Evolutionary conservation across 75 land plant genomes (phyloP).

Genomic region (Pseudotsuga menziesii): DNA sequence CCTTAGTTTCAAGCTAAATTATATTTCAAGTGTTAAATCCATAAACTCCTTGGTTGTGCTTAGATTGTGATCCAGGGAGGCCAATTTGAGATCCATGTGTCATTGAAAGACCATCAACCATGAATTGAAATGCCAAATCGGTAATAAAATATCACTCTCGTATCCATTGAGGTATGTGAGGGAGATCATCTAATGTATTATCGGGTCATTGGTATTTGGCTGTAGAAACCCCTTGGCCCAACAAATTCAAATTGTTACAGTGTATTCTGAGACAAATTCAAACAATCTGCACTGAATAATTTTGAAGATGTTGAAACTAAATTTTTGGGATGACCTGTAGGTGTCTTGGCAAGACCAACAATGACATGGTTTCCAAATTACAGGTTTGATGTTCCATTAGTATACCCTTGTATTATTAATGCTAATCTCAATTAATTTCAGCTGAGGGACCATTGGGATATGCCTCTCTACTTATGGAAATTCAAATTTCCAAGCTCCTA

Average conservation of each 20-base stretch:
- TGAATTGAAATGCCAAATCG: conserved; percentile 72
- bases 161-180: conserved; percentile 66
- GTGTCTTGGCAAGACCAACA: conserved; percentile 30
- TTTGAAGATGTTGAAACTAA: no score
- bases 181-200: no score
- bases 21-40: conserved; percentile 41
- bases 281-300: no score
- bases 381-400: conserved; percentile 21
- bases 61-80: conserved; percentile 34
- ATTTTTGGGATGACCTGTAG: conserved; percentile 28
- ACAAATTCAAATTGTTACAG: no score
- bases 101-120: conserved; percentile 60
- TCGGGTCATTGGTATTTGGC: no score
- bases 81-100: conserved; percentile 36
- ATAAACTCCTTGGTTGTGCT: conserved; percentile 64
- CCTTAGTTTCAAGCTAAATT: no score
- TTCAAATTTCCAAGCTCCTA: conserved; percentile 9
- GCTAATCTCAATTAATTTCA: conserved; percentile 5
- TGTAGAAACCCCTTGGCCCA: no score
- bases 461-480: background rate
- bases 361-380: conserved; percentile 28
- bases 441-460: background rate
- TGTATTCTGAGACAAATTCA: no score
- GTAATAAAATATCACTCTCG: conserved; percentile 58
- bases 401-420: background rate